Conservation (phyloP, 768 basidiomycete species). For the Wakefieldia striispora region DNA sequence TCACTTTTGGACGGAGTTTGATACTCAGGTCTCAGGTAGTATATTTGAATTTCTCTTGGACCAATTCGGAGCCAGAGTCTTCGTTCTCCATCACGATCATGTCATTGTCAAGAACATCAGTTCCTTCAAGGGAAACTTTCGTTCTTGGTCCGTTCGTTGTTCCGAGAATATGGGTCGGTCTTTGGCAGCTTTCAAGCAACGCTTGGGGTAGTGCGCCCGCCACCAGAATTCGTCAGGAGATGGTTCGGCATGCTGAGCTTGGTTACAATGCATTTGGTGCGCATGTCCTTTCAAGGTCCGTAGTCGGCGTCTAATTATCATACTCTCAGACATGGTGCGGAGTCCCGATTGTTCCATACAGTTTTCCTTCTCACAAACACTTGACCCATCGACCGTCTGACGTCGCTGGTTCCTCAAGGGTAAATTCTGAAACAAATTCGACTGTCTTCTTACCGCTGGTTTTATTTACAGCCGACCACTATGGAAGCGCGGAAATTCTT, state of each 20-base stretch:
- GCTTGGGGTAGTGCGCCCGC: slow-evolving; percentile 81
- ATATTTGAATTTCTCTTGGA: slow-evolving; percentile 5
- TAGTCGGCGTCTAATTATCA: slow-evolving; percentile 9
- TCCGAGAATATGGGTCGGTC: slow-evolving; percentile 71
- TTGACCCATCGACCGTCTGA: not conserved
- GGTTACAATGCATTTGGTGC: slow-evolving; percentile 51
- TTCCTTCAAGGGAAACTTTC: slow-evolving; percentile 41
- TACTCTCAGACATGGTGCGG: slow-evolving; percentile 54
- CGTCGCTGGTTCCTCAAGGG: slow-evolving; percentile 21
- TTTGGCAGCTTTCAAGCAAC: slow-evolving; percentile 85
- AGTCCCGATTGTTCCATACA: slow-evolving; percentile 6
- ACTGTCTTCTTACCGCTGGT: slow-evolving; percentile 9
- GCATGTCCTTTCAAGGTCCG: slow-evolving; percentile 14
- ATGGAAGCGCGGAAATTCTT: slow-evolving; percentile 78
- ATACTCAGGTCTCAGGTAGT: slow-evolving; percentile 6
- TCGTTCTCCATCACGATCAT: slow-evolving; percentile 24
- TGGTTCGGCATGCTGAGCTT: slow-evolving; percentile 58
- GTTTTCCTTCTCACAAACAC: slow-evolving; percentile 15
- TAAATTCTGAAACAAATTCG: slow-evolving; percentile 10
- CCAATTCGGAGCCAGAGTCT: slow-evolving; percentile 1
- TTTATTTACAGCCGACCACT: slow-evolving; percentile 68
- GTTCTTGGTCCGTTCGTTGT: slow-evolving; percentile 53
- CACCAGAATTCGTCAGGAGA: slow-evolving; percentile 60
- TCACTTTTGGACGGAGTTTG: slow-evolving; percentile 33
- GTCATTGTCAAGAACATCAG: slow-evolving; percentile 15